Evolutionary conservation across 345 rosid genomes (phyloP).

Genomic region (Eucalyptus curtisii): DNA sequence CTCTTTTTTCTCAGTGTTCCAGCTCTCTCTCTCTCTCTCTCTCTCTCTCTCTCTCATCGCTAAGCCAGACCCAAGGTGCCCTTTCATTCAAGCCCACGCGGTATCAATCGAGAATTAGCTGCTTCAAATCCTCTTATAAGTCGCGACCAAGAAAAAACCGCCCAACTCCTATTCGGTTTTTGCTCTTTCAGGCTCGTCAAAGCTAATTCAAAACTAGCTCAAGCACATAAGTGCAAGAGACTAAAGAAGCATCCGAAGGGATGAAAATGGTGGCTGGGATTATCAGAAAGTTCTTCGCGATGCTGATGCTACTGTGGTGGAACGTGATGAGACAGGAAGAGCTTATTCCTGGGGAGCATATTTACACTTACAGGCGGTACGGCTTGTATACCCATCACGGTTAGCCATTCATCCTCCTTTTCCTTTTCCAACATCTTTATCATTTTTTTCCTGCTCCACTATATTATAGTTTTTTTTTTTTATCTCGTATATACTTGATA

Average conservation of each 20-base stretch:
- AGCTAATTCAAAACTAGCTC: not conserved
- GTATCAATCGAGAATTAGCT: not conserved
- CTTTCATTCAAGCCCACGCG: not conserved
- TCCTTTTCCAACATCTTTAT: not conserved
- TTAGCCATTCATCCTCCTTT: not conserved
- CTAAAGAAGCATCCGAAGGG: not conserved
- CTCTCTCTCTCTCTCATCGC: not conserved
- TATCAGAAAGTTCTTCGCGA: not conserved
- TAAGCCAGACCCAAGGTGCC: not conserved
- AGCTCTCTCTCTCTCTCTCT: not conserved
- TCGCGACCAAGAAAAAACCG: not conserved
- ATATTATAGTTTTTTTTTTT: not conserved
- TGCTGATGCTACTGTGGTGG: not conserved
- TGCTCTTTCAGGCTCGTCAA: not conserved
- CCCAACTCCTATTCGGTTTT: not conserved
- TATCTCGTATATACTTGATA: not conserved
- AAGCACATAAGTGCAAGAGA: not conserved
- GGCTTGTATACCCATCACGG: not conserved
- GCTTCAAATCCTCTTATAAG: not conserved
- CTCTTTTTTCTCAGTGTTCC: no score
- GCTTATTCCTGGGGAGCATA: not conserved
- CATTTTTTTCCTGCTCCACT: not conserved
- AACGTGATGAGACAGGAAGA: not conserved
- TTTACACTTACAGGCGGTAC: not conserved
- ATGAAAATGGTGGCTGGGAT: not conserved